A percentile compares a stretch with the other conserved stretches of the same genome.
Evolutionary conservation across 1,284 basidiomycete species (phyloP).

Genomic region (Irpex rosettiformis): DNA sequence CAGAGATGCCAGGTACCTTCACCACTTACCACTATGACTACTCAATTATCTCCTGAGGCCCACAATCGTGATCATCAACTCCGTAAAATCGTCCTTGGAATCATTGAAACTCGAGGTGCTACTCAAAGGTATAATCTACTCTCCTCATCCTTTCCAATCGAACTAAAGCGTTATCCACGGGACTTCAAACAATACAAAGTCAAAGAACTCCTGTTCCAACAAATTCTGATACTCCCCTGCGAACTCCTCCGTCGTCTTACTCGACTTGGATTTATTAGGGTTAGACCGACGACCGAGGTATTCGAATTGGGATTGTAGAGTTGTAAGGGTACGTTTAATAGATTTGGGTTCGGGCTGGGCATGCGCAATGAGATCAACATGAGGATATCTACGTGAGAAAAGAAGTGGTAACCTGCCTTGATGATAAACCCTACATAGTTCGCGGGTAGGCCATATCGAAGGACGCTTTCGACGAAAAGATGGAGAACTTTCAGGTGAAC

Average conservation of each 20-base stretch:
- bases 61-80: no score
- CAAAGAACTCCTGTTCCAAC: constrained; percentile 92
- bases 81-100: no score
- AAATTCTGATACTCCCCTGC: constrained; percentile 87
- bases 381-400: background rate
- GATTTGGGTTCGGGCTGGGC: constrained; percentile 83
- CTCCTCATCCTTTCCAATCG: no score
- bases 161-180: constrained; percentile 59
- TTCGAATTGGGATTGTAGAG: constrained; percentile 75
- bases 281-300: constrained; percentile 75
- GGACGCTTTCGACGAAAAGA: constrained; percentile 92
- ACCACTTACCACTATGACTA: no score
- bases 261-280: constrained; percentile 35
- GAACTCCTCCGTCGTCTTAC: constrained; percentile 48
- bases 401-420: constrained; percentile 55
- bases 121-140: no score
- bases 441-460: constrained; percentile 94
- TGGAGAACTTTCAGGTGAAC: constrained; percentile 93
- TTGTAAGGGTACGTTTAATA: constrained; percentile 74
- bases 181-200: constrained; percentile 88
- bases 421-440: constrained; percentile 83
- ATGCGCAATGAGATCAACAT: background rate
- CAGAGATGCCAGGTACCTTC: no score
- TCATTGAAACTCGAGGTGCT: no score
- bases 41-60: no score